Conservation (phyloP, 768 basidiomycete genomes). For the Hydnomerulius pinastri region DNA sequence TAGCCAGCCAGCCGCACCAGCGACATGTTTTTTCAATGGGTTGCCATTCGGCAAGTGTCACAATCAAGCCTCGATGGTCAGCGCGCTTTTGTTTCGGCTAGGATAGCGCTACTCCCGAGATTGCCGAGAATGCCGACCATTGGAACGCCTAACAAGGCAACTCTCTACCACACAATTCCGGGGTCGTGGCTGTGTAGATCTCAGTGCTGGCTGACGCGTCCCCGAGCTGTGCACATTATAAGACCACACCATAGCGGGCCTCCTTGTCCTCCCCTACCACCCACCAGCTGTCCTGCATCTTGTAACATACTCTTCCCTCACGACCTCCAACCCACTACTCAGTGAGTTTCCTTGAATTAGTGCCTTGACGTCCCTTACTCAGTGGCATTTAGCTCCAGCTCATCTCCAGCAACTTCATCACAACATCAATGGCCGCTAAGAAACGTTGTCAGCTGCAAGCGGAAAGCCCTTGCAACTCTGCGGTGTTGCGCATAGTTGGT, state of each 20-base stretch:
- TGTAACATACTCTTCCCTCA: not conserved
- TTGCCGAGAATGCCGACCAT: not conserved
- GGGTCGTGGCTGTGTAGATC: slow-evolving; percentile 23
- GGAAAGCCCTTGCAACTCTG: slow-evolving; percentile 63
- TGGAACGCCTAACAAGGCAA: slow-evolving; percentile 1
- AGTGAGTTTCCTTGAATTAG: not conserved
- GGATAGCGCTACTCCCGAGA: not conserved
- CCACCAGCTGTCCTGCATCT: not conserved
- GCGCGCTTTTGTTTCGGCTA: not conserved
- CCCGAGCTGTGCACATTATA: slow-evolving; percentile 31
- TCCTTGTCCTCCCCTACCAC: not conserved
- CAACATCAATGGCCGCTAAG: slow-evolving; percentile 72
- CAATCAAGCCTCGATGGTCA: no score
- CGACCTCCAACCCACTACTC: not conserved
- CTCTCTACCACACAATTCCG: not conserved
- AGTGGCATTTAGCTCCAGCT: not conserved
- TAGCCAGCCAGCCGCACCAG: no score
- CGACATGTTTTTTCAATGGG: no score
- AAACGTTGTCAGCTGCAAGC: slow-evolving; percentile 78
- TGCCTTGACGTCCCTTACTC: no score
- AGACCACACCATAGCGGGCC: slow-evolving; percentile 6
- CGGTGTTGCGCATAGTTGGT: slow-evolving; percentile 81
- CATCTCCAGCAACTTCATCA: not conserved
- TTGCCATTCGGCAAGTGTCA: no score
- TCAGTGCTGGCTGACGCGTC: slow-evolving; percentile 32